Percentiles rank a stretch among this genome's conserved stretches.
These are phyloP conservation scores for Diaporthe eres DNA, from an alignment of 2,329 filamentous ascomycete genomes.

Conservation along the genomic window DNA sequence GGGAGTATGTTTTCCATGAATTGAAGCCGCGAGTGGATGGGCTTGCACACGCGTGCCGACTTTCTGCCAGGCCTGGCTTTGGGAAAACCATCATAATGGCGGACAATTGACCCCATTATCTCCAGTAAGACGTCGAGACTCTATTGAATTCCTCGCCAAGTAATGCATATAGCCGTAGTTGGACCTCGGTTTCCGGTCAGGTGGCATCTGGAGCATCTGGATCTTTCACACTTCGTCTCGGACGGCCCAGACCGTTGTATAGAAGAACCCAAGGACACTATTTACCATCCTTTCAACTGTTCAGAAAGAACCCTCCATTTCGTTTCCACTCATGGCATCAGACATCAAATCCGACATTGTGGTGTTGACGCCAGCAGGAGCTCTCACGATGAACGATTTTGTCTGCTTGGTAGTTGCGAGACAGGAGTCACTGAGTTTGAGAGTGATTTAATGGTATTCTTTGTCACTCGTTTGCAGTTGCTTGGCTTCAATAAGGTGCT, in stretches of 20 bases:
- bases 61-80: not conserved
- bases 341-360: not conserved
- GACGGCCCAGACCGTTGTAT: not conserved
- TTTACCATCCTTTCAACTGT: not conserved
- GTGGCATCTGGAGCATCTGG: not conserved
- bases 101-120: not conserved
- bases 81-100: not conserved
- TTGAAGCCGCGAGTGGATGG: not conserved
- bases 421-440: not conserved
- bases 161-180: not conserved
- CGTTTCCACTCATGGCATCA: not conserved
- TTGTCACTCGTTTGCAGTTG: not conserved
- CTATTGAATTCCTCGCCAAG: not conserved
- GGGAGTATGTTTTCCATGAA: not conserved
- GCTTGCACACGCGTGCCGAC: not conserved
- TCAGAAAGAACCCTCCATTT: not conserved
- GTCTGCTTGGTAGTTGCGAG: not conserved
- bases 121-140: not conserved
- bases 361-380: not conserved
- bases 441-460: not conserved
- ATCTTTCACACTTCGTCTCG: not conserved
- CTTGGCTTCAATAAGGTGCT: not conserved
- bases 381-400: not conserved
- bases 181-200: not conserved
- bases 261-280: not conserved